Percentiles rank a stretch among this genome's conserved stretches.
These are phyloP conservation scores for Saccharata proteae DNA, from an alignment of 2,329 filamentous ascomycete species.

Conservation along the genomic window DNA sequence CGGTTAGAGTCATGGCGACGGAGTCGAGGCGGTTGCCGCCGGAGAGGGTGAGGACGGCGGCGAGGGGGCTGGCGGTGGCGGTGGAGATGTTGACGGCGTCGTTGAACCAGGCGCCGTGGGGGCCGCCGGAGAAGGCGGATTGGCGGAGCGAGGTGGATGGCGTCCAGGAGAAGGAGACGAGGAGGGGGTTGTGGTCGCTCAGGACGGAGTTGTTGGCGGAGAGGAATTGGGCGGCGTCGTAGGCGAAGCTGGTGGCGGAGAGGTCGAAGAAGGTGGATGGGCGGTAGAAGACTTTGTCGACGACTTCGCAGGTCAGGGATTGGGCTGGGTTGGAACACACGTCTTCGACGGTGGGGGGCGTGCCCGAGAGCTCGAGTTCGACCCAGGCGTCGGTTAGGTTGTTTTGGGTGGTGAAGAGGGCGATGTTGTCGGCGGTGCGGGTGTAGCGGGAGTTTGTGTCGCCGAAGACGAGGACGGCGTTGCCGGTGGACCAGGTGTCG, in stretches of 20 bases:
- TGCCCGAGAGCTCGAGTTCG: constrained; percentile 31
- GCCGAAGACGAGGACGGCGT: constrained; percentile 51
- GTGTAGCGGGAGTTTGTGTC: constrained; percentile 57
- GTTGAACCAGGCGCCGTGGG: constrained; percentile 43
- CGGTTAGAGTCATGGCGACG: constrained; percentile 35
- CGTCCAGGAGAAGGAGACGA: constrained; percentile 36
- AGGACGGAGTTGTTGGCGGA: constrained; percentile 40
- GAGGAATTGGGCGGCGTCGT: constrained; percentile 45
- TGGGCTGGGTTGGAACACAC: constrained; percentile 48
- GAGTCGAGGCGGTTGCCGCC: constrained; percentile 40
- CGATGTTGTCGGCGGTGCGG: constrained; percentile 40
- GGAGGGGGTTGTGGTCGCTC: constrained; percentile 53
- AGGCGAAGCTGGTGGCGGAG: constrained; percentile 39
- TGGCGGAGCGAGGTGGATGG: constrained; percentile 29
- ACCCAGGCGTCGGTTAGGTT: constrained; percentile 50
- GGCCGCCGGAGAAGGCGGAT: constrained; percentile 37
- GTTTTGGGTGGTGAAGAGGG: constrained; percentile 38
- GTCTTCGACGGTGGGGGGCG: constrained; percentile 15
- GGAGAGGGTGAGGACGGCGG: constrained; percentile 24
- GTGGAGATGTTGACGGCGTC: constrained; percentile 34
- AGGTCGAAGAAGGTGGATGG: constrained; percentile 36
- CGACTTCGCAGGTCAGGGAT: constrained; percentile 47
- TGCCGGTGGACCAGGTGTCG: constrained; percentile 42
- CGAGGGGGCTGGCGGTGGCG: constrained; percentile 24
- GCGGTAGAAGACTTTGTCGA: constrained; percentile 56